These are phyloP conservation scores for Fusarium sp. DNA, from an alignment of 2,329 filamentous ascomycete species.

Conservation along the genomic window DNA sequence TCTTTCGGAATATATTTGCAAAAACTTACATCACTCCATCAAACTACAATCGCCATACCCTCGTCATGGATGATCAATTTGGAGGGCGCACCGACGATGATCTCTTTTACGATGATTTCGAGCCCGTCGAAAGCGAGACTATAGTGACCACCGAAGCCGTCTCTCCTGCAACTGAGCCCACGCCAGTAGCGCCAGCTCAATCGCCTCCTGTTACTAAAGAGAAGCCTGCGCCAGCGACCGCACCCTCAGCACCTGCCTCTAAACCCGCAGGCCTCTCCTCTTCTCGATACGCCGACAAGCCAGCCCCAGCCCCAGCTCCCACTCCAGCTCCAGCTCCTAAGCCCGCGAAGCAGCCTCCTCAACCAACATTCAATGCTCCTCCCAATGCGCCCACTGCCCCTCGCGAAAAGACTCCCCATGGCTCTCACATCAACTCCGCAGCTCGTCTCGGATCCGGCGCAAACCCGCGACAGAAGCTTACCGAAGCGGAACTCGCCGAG, in stretches of 20 bases:
- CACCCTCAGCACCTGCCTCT: constrained; percentile 26
- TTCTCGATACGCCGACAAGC: constrained; percentile 51
- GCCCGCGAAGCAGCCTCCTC: constrained; percentile 34
- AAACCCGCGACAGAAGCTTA: constrained; percentile 70
- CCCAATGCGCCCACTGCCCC: constrained; percentile 49
- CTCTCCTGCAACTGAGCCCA: constrained; percentile 22
- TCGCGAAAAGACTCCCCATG: constrained; percentile 41
- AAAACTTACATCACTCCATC: neutral
- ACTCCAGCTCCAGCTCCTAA: constrained; percentile 11
- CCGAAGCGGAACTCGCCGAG: constrained; percentile 66
- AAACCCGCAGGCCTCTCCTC: constrained; percentile 42
- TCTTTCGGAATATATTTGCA: neutral
- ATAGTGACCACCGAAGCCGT: constrained; percentile 42
- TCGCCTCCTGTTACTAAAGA: constrained; percentile 7
- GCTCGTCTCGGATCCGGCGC: constrained; percentile 64
- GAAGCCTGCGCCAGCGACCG: constrained; percentile 21
- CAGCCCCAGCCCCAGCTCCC: constrained; percentile 15
- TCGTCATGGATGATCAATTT: constrained; percentile 69
- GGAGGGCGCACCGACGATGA: constrained; percentile 71
- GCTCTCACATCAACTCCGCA: constrained; percentile 50
- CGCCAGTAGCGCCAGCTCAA: constrained; percentile 17
- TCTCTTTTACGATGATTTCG: constrained; percentile 71
- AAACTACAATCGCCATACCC: neutral
- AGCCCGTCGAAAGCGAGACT: constrained; percentile 59
- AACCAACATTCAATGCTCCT: constrained; percentile 42